These are phyloP conservation scores for Fusarium chaquense DNA, from an alignment of 2,329 filamentous ascomycete species.

Conservation along the genomic window DNA sequence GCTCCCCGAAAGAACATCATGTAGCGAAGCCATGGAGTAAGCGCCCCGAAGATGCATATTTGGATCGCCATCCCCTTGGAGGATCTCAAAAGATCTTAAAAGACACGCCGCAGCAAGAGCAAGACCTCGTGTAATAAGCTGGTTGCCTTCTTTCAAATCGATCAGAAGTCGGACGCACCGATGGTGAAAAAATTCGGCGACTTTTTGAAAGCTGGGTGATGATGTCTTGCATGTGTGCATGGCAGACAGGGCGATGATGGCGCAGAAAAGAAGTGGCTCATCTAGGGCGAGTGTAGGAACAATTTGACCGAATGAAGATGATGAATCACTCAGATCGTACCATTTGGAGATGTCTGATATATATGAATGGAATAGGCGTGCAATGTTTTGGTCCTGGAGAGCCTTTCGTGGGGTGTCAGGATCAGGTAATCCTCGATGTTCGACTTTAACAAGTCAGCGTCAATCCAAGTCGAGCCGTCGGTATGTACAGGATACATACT, in stretches of 20 bases:
- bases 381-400: conserved; percentile 49
- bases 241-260: conserved; percentile 59
- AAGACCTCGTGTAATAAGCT: conserved; percentile 52
- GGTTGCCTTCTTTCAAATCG: conserved; percentile 49
- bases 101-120: conserved; percentile 61
- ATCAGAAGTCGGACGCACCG: conserved; percentile 57
- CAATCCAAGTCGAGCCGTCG: background rate
- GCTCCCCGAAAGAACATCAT: conserved; percentile 39
- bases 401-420: conserved; percentile 46
- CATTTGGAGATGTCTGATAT: conserved; percentile 55
- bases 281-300: conserved; percentile 55
- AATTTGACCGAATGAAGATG: conserved; percentile 51
- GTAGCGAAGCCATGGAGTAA: conserved; percentile 57
- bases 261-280: conserved; percentile 58
- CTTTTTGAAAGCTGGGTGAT: conserved; percentile 41
- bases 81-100: conserved; percentile 62
- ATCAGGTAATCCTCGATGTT: conserved; percentile 18
- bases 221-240: conserved; percentile 55
- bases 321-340: conserved; percentile 61
- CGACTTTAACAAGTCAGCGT: conserved; percentile 4
- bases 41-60: conserved; percentile 61
- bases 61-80: conserved; percentile 56
- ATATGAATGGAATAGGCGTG: conserved; percentile 57
- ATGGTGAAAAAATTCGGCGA: conserved; percentile 56
- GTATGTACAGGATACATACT: background rate